Evolutionary conservation across 306 rosid genomes (phyloP).

Genomic region (Prunus mume): DNA sequence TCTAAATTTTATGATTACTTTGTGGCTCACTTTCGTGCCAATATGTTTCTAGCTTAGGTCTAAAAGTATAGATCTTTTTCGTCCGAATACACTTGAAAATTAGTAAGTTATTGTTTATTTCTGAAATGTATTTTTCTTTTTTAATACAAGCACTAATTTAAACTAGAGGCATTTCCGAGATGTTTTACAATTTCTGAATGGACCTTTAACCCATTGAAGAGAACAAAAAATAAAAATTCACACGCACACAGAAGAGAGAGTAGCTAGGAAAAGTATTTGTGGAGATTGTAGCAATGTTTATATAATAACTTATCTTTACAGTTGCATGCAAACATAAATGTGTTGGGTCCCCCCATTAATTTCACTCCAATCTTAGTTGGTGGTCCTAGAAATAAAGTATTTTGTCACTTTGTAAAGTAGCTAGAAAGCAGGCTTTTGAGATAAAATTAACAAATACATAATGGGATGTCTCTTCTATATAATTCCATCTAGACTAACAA

Average conservation of each 20-base stretch:
- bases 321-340: background rate
- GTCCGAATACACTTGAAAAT: background rate
- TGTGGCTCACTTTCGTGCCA: background rate
- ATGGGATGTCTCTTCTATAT: background rate
- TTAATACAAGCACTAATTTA: too few relatives aligned
- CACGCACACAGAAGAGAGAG: too few relatives aligned
- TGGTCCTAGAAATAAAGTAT: background rate
- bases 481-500: background rate
- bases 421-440: background rate
- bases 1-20: conserved; percentile 2
- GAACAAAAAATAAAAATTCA: too few relatives aligned
- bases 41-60: background rate
- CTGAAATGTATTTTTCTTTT: too few relatives aligned
- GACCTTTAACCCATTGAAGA: too few relatives aligned
- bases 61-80: background rate
- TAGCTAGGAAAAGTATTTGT: too few relatives aligned
- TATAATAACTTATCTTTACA: background rate
- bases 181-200: too few relatives aligned
- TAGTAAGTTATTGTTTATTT: too few relatives aligned
- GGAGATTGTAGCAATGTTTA: background rate
- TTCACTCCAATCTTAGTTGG: background rate
- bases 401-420: background rate
- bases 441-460: background rate
- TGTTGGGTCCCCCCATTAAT: background rate
- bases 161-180: too few relatives aligned